phyloP scores from a whole-genome alignment of 2,329 filamentous ascomycete species.

The Parascedosporium putredinis region DNA sequence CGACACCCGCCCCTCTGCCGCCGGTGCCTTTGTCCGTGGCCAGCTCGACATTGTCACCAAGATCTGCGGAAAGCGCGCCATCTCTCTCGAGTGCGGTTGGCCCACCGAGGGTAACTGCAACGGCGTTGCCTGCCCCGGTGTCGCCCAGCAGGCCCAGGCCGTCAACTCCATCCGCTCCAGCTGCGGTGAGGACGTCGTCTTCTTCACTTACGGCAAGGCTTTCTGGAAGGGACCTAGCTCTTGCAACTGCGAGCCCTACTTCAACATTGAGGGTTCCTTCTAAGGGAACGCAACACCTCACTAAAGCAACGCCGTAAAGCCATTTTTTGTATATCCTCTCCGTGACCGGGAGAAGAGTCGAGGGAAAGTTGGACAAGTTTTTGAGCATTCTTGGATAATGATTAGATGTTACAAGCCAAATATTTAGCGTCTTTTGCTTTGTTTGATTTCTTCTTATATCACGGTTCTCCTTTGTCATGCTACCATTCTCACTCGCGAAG shows the following conservation, averaged over 20 bases:
- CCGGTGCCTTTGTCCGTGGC: conserved; percentile 64
- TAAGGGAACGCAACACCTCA: not conserved
- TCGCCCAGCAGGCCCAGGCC: conserved; percentile 57
- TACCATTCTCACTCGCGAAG: not conserved
- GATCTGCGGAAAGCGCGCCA: conserved; percentile 65
- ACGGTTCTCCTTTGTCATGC: conserved; percentile 5
- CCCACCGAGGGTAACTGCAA: conserved; percentile 61
- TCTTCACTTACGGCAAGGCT: conserved; percentile 77
- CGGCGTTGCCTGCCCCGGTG: conserved; percentile 60
- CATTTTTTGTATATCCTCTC: not conserved
- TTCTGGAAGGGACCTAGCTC: conserved; percentile 65
- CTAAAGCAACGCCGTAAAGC: conserved; percentile 1
- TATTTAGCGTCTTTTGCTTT: conserved; percentile 5
- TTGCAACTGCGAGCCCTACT: conserved; percentile 69
- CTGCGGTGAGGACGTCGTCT: conserved; percentile 58
- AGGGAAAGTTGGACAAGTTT: conserved; percentile 11
- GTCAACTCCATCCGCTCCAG: conserved; percentile 58
- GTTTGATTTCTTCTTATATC: conserved; percentile 9
- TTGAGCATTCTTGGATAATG: conserved; percentile 2
- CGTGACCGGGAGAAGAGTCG: not conserved
- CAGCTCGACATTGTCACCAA: conserved; percentile 62
- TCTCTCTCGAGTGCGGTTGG: conserved; percentile 90
- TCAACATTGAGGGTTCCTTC: conserved; percentile 42
- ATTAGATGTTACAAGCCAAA: conserved; percentile 5
- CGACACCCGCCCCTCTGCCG: conserved; percentile 47